Conservation (phyloP, 1,284 basidiomycete species). For the Coniophora puteana region DNA sequence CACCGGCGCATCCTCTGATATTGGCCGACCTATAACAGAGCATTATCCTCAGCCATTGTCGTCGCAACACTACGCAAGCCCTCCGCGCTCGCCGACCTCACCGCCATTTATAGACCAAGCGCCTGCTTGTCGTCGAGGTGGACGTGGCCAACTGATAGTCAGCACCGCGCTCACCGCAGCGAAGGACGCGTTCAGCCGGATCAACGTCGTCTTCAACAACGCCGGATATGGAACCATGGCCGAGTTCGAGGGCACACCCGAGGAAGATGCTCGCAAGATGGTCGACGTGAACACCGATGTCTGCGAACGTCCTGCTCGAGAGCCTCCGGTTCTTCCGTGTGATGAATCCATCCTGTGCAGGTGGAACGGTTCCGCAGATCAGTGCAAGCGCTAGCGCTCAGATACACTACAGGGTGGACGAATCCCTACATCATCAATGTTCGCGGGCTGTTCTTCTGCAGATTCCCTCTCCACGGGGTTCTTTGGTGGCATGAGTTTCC, state of each 20-base stretch:
- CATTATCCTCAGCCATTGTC: constrained; percentile 22
- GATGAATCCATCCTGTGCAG: neutral
- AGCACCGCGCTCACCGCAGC: constrained; percentile 26
- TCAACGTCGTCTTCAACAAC: constrained; percentile 38
- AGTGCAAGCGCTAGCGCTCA: too few species aligned
- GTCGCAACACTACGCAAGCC: constrained; percentile 30
- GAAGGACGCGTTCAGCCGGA: constrained; percentile 29
- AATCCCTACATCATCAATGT: constrained; percentile 32
- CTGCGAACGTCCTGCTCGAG: constrained; percentile 22
- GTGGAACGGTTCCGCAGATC: too few species aligned
- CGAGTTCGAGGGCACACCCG: constrained; percentile 8
- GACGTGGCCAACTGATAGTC: constrained; percentile 29
- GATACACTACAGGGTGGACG: constrained; percentile 35
- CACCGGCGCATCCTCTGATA: constrained; percentile 29
- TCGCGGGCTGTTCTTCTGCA: constrained; percentile 18
- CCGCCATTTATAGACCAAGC: constrained; percentile 17
- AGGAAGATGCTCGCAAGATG: too few species aligned
- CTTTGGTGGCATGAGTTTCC: constrained; percentile 17
- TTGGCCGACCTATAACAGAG: constrained; percentile 25
- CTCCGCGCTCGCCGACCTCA: constrained; percentile 19
- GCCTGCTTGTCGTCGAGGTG: constrained; percentile 22
- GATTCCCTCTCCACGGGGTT: constrained; percentile 27
- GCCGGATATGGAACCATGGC: constrained; percentile 12
- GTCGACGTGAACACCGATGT: constrained; percentile 25
- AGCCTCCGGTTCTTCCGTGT: constrained; percentile 2